Percentiles rank a stretch among this genome's conserved stretches.
phyloP scores from a whole-genome alignment of 768 basidiomycete species.

The Auriculariales sp. region DNA sequence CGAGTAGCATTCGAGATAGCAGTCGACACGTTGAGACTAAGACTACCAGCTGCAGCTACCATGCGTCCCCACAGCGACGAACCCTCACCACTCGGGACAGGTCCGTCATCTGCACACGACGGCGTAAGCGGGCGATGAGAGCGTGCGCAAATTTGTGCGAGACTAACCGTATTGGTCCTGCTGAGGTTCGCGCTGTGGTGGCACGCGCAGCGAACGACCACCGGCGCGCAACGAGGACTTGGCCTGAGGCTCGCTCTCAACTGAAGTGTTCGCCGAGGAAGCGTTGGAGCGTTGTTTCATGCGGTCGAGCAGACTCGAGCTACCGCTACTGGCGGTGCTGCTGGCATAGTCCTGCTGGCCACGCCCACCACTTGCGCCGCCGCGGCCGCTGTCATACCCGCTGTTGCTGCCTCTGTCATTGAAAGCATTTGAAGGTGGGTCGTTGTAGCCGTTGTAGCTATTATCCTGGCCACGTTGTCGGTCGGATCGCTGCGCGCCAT shows the following conservation, averaged over 20 bases:
- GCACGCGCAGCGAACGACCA: not conserved
- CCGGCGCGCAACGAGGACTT: not conserved
- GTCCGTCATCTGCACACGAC: not conserved
- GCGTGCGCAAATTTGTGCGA: too few relatives aligned
- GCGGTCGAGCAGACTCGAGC: conserved; percentile 24
- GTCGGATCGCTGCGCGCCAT: not conserved
- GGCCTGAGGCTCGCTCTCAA: not conserved
- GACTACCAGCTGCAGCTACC: conserved; percentile 32
- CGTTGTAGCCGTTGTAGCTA: not conserved
- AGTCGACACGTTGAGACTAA: conserved; percentile 43
- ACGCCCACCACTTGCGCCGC: conserved; percentile 19
- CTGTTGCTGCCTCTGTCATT: not conserved
- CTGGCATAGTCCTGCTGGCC: not conserved
- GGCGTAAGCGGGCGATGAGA: too few relatives aligned
- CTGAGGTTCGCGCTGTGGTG: not conserved
- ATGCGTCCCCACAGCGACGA: conserved; percentile 42
- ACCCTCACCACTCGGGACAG: conserved; percentile 20
- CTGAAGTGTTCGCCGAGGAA: conserved; percentile 23
- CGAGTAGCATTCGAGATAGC: conserved; percentile 26
- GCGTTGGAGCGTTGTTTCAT: conserved; percentile 19
- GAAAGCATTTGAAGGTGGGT: too few relatives aligned
- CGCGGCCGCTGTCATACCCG: conserved; percentile 10
- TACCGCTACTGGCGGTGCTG: conserved; percentile 14
- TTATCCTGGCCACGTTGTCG: not conserved
- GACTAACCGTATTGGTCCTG: too few relatives aligned